Evolutionary conservation across 2,329 filamentous ascomycete species (phyloP), one percentile per base, ranked within the genome.

Genomic region (Botrytis aclada): DNA sequence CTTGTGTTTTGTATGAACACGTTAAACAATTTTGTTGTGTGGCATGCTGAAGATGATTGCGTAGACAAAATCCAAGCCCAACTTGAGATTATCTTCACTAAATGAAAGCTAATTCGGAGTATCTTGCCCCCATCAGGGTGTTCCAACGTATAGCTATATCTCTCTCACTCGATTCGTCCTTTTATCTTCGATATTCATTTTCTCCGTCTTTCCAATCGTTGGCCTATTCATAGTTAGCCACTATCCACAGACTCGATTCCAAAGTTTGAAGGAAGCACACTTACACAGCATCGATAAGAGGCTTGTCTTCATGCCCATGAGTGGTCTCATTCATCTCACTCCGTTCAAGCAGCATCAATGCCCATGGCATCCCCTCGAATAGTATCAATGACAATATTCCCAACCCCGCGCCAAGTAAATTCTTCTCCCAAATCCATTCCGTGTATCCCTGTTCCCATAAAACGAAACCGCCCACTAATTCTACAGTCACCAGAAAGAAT

Each of bases 331-430:
- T 43, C 78, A 80, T 70, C 79, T 80, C 32, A 77, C 78, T 47
- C 80, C 79, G 76, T 75, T 79, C 62, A 74, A 82, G 70, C 69
- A 76, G 45, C 79, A 80, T 80, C 63, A 78, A 54, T 62, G 77
- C 20, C 43, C 70, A 70, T 41, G 78, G 79, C 78, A 81, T 80
- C 64, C 75, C n/a, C 32, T 72, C 76, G 74, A 78, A 79, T 18
- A 74, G 41, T 1, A 70, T 18, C 47, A 78, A 60, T 2, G 69
- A 74, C 66, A 76, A 37, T n/a, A 73, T 41, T 16, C 70, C 75
- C 41, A 64, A 47, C 10, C 65, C 65, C 22, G 74, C 73, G 73
- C 74, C 71, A 43, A 72, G 54, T 4, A 62, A 29, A 70, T 74
- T 75, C 56, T 62, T 74, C 71, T 76, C 76, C 75, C 73, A 76